Conservation (phyloP, 768 basidiomycete genomes). For the Calocybe cyanea region DNA sequence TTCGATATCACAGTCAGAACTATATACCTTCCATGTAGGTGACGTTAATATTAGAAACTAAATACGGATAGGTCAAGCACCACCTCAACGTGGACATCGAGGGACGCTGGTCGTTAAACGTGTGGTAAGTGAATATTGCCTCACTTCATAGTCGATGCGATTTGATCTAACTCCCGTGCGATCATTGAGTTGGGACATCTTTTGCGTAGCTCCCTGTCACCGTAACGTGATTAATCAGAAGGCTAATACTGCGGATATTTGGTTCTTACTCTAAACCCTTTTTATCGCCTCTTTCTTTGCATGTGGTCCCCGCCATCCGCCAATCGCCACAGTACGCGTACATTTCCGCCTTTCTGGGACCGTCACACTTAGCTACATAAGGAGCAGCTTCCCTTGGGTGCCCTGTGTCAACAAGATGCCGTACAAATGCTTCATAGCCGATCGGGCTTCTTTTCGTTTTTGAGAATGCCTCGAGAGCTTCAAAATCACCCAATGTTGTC, state of each 20-base stretch:
- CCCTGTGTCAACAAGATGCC: constrained; percentile 70
- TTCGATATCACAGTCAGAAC: too few relatives aligned
- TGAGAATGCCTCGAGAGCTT: constrained; percentile 80
- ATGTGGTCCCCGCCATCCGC: constrained; percentile 82
- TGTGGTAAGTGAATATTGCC: too few relatives aligned
- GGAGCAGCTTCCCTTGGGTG: constrained; percentile 69
- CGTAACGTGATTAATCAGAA: constrained; percentile 4
- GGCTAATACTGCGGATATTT: too few relatives aligned
- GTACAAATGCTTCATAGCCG: constrained; percentile 90
- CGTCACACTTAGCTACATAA: constrained; percentile 85
- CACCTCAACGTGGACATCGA: too few relatives aligned
- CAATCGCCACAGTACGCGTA: constrained; percentile 91
- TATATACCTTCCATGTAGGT: too few relatives aligned
- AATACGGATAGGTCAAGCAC: too few relatives aligned
- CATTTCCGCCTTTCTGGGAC: constrained; percentile 75
- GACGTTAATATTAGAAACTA: too few relatives aligned
- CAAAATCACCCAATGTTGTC: constrained; percentile 78
- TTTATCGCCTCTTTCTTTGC: constrained; percentile 86
- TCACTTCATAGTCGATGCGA: constrained; percentile 64
- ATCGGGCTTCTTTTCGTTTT: constrained; percentile 90
- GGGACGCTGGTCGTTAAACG: too few relatives aligned
- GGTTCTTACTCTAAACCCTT: constrained; percentile 74
- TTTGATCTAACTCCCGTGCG: constrained; percentile 69
- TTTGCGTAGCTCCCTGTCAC: constrained; percentile 59
- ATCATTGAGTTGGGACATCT: constrained; percentile 80